Evolutionary conservation across 495 filamentous ascomycete species (phyloP).

Genomic region (Aspergillus carlsbadensis): DNA sequence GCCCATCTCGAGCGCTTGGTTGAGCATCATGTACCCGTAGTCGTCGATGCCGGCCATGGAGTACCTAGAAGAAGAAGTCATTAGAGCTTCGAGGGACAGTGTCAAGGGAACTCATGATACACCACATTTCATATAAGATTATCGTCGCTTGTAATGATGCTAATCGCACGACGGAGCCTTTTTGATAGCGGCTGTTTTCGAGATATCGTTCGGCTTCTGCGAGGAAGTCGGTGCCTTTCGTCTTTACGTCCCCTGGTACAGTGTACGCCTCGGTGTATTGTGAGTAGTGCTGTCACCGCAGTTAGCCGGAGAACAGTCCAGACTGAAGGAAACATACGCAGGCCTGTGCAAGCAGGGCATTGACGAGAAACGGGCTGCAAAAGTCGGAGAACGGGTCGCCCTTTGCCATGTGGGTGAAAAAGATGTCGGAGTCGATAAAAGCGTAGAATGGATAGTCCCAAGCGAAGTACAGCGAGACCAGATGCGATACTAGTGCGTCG

Average conservation of each 20-base stretch:
- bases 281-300: slow-evolving; percentile 24
- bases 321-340: slow-evolving; percentile 20
- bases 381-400: slow-evolving; percentile 29
- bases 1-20: slow-evolving; percentile 30
- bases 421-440: slow-evolving; percentile 35
- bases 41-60: slow-evolving; percentile 29
- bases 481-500: slow-evolving; percentile 45
- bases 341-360: slow-evolving; percentile 42
- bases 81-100: not conserved
- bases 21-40: slow-evolving; percentile 31
- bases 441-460: slow-evolving; percentile 45
- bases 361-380: slow-evolving; percentile 46
- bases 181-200: slow-evolving; percentile 19
- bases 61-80: slow-evolving; percentile 19
- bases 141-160: slow-evolving; percentile 30
- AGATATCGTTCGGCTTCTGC: slow-evolving; percentile 30
- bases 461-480: slow-evolving; percentile 48
- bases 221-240: slow-evolving; percentile 29
- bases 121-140: slow-evolving; percentile 32
- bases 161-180: slow-evolving; percentile 21
- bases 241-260: slow-evolving; percentile 28
- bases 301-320: not conserved
- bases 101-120: not conserved
- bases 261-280: slow-evolving; percentile 30
- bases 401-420: slow-evolving; percentile 35